Base-by-base conservation (phyloP, 73 alveolate species). In the Uronychia binucleata region DNA sequence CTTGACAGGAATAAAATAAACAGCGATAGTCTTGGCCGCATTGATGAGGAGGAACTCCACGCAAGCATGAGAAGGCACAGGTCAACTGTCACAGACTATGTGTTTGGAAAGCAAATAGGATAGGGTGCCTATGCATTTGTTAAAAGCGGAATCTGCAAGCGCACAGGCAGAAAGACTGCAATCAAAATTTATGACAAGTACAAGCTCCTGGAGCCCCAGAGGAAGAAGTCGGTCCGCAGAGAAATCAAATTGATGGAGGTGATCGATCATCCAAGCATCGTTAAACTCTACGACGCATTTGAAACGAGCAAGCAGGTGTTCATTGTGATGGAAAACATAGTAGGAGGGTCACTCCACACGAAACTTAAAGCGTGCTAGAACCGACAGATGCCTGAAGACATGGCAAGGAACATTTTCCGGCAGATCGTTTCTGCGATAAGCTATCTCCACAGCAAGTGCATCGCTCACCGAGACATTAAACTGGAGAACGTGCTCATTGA, bases 51-150 rank as follows among this genome's bases (percentile, higher is more conserved):
- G 5, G 67, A 46, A 46, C n/a, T 5, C 19, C n/a, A 19, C n/a
- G 5, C 5, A 46, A 46, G 19, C 67, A 19, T 19, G n/a, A 46
- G 19, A 46, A 46, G 19, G 19, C 19, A 46, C 67, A 5, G 67
- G 19, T 46, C 67, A 5, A 46, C 67, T 5, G 19, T 46, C 67
- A 46, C 5, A 11, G 67, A 46, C 19, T 46, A 46, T 46, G 67
- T 46, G 19, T 46, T 97, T 75, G 96, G 98, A 33, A 78, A 88
- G 78, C 87, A 91, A 57, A 87, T 97, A 33, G 98, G 99, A 0
- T 83, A 88, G 83, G 99, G 99, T 5, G 96, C 98, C 31, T 97
- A 94, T 93, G 99, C 99, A 25, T 83, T 88, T 33, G 99, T 97
- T 30, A 95, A 95, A 91, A 81, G 89, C 60, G 99, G 99, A 30